phyloP scores from a whole-genome alignment of 148 eudicot species.

The Rhododendron mucronatum region DNA sequence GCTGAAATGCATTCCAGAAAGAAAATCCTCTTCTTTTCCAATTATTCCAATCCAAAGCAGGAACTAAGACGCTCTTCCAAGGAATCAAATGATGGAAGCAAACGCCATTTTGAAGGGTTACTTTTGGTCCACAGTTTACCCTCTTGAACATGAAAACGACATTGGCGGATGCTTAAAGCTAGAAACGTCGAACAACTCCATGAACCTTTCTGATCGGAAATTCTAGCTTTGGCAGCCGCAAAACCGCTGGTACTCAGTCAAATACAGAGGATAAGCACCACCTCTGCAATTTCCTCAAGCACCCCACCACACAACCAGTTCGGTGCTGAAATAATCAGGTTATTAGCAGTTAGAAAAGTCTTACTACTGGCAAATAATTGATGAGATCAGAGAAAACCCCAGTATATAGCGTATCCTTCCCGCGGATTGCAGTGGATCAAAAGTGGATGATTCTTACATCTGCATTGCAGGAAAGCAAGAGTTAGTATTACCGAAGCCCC shows the following conservation, averaged over 20 bases:
- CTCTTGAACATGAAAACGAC: slow-evolving; percentile 21
- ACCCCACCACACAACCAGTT: slow-evolving; percentile 84
- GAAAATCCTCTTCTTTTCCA: slow-evolving; percentile 10
- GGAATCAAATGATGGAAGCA: slow-evolving; percentile 12
- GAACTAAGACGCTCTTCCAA: slow-evolving; percentile 13
- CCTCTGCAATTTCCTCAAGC: slow-evolving; percentile 72
- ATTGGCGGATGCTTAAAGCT: slow-evolving; percentile 37
- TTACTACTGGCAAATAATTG: not conserved
- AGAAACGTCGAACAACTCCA: slow-evolving; percentile 59
- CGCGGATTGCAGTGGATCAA: slow-evolving; percentile 88
- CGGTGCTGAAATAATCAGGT: slow-evolving; percentile 38
- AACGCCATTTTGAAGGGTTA: not conserved
- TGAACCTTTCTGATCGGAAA: slow-evolving; percentile 73
- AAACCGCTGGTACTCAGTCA: slow-evolving; percentile 77
- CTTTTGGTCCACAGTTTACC: slow-evolving; percentile 3
- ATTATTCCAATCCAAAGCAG: slow-evolving; percentile 13
- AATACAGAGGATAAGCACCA: slow-evolving; percentile 77
- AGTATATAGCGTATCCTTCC: slow-evolving; percentile 59
- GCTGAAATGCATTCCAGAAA: slow-evolving; percentile 15
- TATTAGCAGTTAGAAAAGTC: not conserved
- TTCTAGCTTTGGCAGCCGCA: slow-evolving; percentile 79
- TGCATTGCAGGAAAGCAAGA: slow-evolving; percentile 18
- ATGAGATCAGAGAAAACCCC: not conserved
- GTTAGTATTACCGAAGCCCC: not conserved
- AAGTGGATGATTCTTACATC: slow-evolving; percentile 76